phyloP scores from a whole-genome alignment of 805 yeast genomes.

The Cyberlindnera xishuangbannaensis region DNA sequence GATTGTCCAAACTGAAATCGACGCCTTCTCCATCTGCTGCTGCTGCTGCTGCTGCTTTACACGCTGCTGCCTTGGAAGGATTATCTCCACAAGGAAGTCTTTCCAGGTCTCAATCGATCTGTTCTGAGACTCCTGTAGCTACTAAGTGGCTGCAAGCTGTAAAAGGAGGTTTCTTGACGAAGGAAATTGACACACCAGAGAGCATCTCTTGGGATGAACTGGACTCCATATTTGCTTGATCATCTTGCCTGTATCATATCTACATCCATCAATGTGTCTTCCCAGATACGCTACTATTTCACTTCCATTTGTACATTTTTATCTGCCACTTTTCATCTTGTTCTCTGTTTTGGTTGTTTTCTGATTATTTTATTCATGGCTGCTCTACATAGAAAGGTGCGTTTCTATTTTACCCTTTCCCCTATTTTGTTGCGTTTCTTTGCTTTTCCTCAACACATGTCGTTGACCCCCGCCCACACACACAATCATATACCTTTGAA shows the following conservation, averaged over 20 bases:
- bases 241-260: background rate
- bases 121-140: constrained; percentile 32
- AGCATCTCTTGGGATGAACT: constrained; percentile 67
- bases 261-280: no score
- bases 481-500: constrained; percentile 4
- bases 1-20: constrained; percentile 58
- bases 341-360: background rate
- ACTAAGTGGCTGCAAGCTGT: constrained; percentile 69
- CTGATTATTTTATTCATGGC: no score
- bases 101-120: constrained; percentile 10
- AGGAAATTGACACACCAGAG: constrained; percentile 77
- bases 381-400: no score
- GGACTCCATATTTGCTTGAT: constrained; percentile 39
- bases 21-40: constrained; percentile 59
- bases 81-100: constrained; percentile 33
- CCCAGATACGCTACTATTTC: background rate
- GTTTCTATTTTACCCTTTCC: no score
- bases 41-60: constrained; percentile 67
- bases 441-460: no score
- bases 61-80: constrained; percentile 57
- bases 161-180: constrained; percentile 69
- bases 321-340: background rate
- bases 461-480: no score
- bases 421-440: no score
- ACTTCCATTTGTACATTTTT: constrained; percentile 9